These are phyloP conservation scores for Solanum pennellii DNA, from an alignment of 257 asterid species.

Conservation along the genomic window DNA sequence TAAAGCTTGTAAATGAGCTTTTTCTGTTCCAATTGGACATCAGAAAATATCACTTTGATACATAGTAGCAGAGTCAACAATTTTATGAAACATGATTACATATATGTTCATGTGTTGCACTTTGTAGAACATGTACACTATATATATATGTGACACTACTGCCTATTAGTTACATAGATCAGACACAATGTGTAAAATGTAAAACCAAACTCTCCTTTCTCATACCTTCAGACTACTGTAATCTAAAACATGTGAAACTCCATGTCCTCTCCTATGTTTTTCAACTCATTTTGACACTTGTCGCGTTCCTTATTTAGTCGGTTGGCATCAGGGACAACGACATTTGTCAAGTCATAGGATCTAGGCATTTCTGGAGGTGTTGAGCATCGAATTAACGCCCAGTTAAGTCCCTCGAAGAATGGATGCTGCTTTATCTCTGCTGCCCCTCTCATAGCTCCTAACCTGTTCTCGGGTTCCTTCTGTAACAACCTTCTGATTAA, in stretches of 20 bases:
- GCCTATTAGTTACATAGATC: background rate
- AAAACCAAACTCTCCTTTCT: background rate
- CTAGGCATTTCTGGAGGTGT: conserved; percentile 47
- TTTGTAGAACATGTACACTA: background rate
- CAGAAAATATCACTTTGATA: background rate
- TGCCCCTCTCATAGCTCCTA: conserved; percentile 62
- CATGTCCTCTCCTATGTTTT: conserved; percentile 14
- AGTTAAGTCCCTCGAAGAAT: conserved; percentile 53
- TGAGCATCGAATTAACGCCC: conserved; percentile 66
- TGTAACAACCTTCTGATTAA: conserved; percentile 40
- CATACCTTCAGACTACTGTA: background rate
- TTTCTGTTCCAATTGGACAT: background rate
- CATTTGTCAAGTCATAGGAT: background rate
- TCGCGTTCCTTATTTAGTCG: conserved; percentile 5
- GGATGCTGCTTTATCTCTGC: conserved; percentile 54
- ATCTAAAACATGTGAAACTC: conserved; percentile 25
- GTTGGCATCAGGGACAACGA: background rate
- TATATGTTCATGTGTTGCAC: background rate
- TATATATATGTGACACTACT: background rate
- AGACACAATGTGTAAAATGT: background rate
- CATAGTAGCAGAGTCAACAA: background rate
- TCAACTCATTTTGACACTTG: conserved; percentile 4
- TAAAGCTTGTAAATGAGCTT: background rate
- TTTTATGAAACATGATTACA: background rate
- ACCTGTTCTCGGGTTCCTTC: conserved; percentile 41